A percentile compares a stretch with the other conserved stretches of the same genome.
phyloP scores from a whole-genome alignment of 768 basidiomycete genomes.

The Trametes elegans region DNA sequence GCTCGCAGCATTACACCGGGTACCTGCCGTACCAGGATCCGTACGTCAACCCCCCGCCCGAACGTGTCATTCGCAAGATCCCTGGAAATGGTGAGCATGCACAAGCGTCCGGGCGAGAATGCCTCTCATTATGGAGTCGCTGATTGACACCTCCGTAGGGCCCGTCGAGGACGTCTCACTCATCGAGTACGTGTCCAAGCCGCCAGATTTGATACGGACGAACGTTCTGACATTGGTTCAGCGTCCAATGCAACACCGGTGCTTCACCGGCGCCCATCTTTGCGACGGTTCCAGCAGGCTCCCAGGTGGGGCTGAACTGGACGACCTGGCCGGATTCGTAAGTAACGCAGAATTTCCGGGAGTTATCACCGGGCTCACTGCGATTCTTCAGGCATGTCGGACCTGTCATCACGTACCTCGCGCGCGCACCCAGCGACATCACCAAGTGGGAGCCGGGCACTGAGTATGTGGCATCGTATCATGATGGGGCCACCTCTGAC shows the following conservation, averaged over 20 bases:
- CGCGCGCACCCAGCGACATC: constrained; percentile 43
- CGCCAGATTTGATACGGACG: background rate
- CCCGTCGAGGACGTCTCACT: constrained; percentile 38
- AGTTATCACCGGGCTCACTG: background rate
- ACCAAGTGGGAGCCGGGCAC: constrained; percentile 43
- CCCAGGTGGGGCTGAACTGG: constrained; percentile 41
- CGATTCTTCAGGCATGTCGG: constrained; percentile 25
- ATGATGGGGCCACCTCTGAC: too few species aligned
- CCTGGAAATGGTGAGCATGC: constrained; percentile 38
- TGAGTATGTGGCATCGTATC: constrained; percentile 27
- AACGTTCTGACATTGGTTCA: background rate
- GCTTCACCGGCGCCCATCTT: constrained; percentile 39
- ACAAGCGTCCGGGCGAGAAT: background rate
- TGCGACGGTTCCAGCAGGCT: constrained; percentile 42
- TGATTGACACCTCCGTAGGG: constrained; percentile 30
- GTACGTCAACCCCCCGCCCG: constrained; percentile 34
- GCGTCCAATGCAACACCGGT: constrained; percentile 31
- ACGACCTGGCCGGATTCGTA: constrained; percentile 32
- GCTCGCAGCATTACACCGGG: constrained; percentile 35
- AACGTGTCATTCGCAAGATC: constrained; percentile 42
- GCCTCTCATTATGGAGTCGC: background rate
- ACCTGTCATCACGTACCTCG: constrained; percentile 47
- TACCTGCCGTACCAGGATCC: constrained; percentile 40
- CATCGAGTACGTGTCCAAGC: constrained; percentile 33
- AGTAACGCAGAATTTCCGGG: background rate